Percentiles rank a stretch among this genome's conserved stretches.
Conservation (phyloP, 176 grass and related monocot genomes). For the Alopecurus myosuroides region DNA sequence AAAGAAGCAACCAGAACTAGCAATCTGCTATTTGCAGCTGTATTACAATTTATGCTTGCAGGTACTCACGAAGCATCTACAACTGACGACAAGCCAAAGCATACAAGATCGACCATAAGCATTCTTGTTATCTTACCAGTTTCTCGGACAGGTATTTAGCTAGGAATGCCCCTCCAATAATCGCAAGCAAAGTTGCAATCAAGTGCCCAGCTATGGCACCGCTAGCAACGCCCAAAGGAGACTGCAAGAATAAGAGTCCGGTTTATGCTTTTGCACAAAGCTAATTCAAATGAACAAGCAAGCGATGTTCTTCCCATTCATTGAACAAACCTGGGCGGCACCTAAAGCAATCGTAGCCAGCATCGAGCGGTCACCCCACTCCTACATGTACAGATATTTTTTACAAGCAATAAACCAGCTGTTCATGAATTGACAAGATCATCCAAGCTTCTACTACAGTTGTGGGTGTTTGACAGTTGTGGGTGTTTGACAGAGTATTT, state of each 20-base stretch:
- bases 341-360: slow-evolving; percentile 94
- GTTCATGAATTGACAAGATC: slow-evolving; percentile 8
- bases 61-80: not conserved
- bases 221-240: slow-evolving; percentile 80
- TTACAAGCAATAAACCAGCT: not conserved
- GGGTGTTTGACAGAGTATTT: not conserved
- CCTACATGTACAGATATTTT: slow-evolving; percentile 42
- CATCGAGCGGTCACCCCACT: slow-evolving; percentile 98
- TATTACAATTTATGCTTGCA: not conserved
- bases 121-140: slow-evolving; percentile 41
- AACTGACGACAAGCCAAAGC: not conserved
- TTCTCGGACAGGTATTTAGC: slow-evolving; percentile 95
- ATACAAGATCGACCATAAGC: not conserved
- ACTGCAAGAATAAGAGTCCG: slow-evolving; percentile 37
- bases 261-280: slow-evolving; percentile 1
- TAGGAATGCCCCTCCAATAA: slow-evolving; percentile 91
- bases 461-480: not conserved
- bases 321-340: slow-evolving; percentile 74
- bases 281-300: slow-evolving; percentile 17
- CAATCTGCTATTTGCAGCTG: not conserved
- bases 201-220: slow-evolving; percentile 90
- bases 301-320: not conserved
- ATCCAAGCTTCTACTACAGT: not conserved
- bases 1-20: not conserved
- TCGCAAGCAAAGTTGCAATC: slow-evolving; percentile 74